Evolutionary conservation across 768 basidiomycete genomes (phyloP), one percentile per base, ranked within the genome.

Genomic region (Brasilioporus rufonigricans): DNA sequence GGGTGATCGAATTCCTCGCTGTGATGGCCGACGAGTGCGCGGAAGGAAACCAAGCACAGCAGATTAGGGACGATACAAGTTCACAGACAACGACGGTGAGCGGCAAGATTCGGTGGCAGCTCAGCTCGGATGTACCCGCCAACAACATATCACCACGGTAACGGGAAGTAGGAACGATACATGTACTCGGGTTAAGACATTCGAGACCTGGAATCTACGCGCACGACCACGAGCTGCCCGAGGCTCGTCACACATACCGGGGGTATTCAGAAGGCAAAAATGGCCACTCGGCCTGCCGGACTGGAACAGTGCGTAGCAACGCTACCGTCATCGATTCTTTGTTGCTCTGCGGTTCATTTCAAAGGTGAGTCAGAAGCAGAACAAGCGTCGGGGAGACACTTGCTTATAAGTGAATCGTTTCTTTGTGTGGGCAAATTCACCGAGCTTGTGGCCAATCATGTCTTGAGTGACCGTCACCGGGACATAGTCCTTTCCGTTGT

Each of bases 361-460:
- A 50, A 51, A 48, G 13, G 29, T 53, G 41, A 61, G 55, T 44
- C 26, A 8, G 6, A 9, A 2, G 16, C 36, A 19, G 1, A 44
- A 29, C 32, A 50, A 48, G 13, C 16, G 29, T 6, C 18, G 13
- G 40, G 23, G 46, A 57, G 2, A 52, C 36, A 85, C 91, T 68
- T 68, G 93, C 93, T 84, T 89, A 76, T 86, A 93, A 31, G 77
- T 81, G 71, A 94, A 95, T 51, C 82, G 82, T 72, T 93, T 94
- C 75, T 88, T 86, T 33, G 95, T 98, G 61, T 86, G 83, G 38
- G 93, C 76, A 71, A 98, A 98, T 77, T 98, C 94, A 50, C 96
- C 96, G 49, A 98, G 73, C 71, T 99, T 99, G 71, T 99, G 95
- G 0, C 96, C 96, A 2, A 99, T 93, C 96, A 98, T 98, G 71